Evolutionary conservation across 257 asterid species (phyloP).

Genomic region (Craterostigma plantagineum): DNA sequence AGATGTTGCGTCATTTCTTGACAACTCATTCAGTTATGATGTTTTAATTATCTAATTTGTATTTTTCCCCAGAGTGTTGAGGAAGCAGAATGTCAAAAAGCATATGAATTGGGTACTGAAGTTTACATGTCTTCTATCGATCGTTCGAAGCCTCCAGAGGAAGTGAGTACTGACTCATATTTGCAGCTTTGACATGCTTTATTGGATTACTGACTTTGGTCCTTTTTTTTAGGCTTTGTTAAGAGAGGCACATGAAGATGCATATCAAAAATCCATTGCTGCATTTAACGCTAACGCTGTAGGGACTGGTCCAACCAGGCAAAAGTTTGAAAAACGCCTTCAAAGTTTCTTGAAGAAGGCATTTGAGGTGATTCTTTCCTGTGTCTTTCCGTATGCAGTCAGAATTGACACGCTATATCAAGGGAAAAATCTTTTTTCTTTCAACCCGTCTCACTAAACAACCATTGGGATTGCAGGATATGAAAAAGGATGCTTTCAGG

Average conservation of each 20-base stretch:
- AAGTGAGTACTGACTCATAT: conserved; percentile 35
- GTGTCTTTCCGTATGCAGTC: background rate
- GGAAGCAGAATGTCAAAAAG: conserved; percentile 96
- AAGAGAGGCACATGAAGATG: conserved; percentile 90
- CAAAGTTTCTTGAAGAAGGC: conserved; percentile 67
- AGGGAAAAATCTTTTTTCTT: background rate
- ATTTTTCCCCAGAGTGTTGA: conserved; percentile 52
- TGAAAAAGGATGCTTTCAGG: conserved; percentile 76
- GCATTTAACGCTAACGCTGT: conserved; percentile 70
- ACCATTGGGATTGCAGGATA: conserved; percentile 37
- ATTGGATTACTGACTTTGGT: conserved; percentile 12
- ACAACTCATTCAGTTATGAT: no score
- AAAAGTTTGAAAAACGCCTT: conserved; percentile 75
- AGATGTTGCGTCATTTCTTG: no score
- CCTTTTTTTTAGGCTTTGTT: conserved; percentile 48
- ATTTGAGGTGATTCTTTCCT: conserved; percentile 51
- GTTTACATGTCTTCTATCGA: conserved; percentile 60
- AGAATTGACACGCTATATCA: background rate
- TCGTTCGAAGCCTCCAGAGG: conserved; percentile 85
- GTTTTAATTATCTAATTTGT: background rate
- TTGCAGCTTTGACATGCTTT: conserved; percentile 1
- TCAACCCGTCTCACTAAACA: background rate
- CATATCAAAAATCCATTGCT: conserved; percentile 60
- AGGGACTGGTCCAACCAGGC: conserved; percentile 70
- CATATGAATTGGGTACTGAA: conserved; percentile 68